Percentiles rank a stretch among this genome's conserved stretches.
These are phyloP conservation scores for Kodamaea anthophila DNA, from an alignment of 1,139 yeast genomes.

Conservation along the genomic window DNA sequence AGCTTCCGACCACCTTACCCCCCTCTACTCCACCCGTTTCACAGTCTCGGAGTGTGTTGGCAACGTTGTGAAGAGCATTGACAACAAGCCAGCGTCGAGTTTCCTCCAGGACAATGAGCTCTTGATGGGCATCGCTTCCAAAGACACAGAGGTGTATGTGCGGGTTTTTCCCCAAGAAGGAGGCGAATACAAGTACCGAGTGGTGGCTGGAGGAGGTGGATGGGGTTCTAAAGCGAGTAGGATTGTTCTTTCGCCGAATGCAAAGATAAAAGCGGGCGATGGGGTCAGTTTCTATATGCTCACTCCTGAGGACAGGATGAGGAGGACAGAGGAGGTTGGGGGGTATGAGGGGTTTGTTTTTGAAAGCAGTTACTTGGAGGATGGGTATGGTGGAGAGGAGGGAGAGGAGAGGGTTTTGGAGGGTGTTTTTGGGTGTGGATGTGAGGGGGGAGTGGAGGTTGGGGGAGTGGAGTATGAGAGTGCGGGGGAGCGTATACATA, in stretches of 20 bases:
- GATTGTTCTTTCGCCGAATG: slow-evolving; percentile 54
- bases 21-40: slow-evolving; percentile 17
- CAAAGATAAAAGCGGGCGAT: slow-evolving; percentile 40
- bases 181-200: slow-evolving; percentile 30
- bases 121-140: slow-evolving; percentile 39
- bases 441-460: slow-evolving; percentile 38
- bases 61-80: slow-evolving; percentile 46
- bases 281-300: slow-evolving; percentile 43
- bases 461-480: slow-evolving; percentile 37
- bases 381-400: slow-evolving; percentile 13
- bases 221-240: slow-evolving; percentile 62
- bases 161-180: slow-evolving; percentile 19
- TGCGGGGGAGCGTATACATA: slow-evolving; percentile 31
- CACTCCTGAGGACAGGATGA: slow-evolving; percentile 29
- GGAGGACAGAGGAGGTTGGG: slow-evolving; percentile 2
- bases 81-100: slow-evolving; percentile 45
- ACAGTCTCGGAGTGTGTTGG: slow-evolving; percentile 41
- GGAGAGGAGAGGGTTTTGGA: slow-evolving; percentile 12
- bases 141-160: slow-evolving; percentile 44
- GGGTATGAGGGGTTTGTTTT: slow-evolving; percentile 6
- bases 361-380: slow-evolving; percentile 33
- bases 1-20: slow-evolving; percentile 29
- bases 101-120: slow-evolving; percentile 38
- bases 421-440: slow-evolving; percentile 39
- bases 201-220: slow-evolving; percentile 61